phyloP scores from a whole-genome alignment of 495 filamentous ascomycete genomes.

The Thermochaetoides thermophila region DNA sequence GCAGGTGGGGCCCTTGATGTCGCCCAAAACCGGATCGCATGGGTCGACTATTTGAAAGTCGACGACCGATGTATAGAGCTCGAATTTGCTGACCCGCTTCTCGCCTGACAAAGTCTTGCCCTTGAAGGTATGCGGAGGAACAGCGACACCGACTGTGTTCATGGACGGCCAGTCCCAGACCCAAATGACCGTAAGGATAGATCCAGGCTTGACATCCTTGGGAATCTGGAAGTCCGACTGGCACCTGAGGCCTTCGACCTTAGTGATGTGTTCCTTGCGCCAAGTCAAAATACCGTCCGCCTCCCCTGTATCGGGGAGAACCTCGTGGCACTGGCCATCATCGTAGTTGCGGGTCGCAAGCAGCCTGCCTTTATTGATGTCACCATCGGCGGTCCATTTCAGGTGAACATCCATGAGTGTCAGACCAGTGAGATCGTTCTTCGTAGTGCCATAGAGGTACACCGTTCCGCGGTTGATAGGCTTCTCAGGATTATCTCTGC shows the following conservation, averaged over 20 bases:
- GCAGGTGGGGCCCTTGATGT: constrained; percentile 14
- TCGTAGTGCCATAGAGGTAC: constrained; percentile 68
- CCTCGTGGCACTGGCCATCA: constrained; percentile 74
- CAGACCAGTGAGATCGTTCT: constrained; percentile 33
- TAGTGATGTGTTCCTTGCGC: constrained; percentile 34
- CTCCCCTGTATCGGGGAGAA: constrained; percentile 14
- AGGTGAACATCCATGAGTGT: constrained; percentile 55
- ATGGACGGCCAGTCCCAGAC: constrained; percentile 74
- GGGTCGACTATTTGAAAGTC: constrained; percentile 47
- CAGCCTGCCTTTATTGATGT: constrained; percentile 60
- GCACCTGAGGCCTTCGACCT: constrained; percentile 47
- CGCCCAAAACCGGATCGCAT: constrained; percentile 18
- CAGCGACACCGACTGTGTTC: constrained; percentile 12
- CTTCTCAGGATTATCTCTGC: constrained; percentile 36
- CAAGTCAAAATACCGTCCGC: constrained; percentile 31
- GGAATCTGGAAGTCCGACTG: constrained; percentile 67
- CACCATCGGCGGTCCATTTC: constrained; percentile 60
- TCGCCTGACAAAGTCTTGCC: constrained; percentile 26
- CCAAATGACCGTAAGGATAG: constrained; percentile 71
- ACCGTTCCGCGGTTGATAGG: constrained; percentile 58
- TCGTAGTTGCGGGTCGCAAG: constrained; percentile 64
- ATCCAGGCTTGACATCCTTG: constrained; percentile 27
- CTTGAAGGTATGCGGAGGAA: constrained; percentile 10
- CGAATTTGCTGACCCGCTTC: constrained; percentile 32
- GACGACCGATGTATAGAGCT: constrained; percentile 73